Base-by-base conservation (phyloP, 2,329 filamentous ascomycete species). In the Phaeosphaeria sp. region DNA sequence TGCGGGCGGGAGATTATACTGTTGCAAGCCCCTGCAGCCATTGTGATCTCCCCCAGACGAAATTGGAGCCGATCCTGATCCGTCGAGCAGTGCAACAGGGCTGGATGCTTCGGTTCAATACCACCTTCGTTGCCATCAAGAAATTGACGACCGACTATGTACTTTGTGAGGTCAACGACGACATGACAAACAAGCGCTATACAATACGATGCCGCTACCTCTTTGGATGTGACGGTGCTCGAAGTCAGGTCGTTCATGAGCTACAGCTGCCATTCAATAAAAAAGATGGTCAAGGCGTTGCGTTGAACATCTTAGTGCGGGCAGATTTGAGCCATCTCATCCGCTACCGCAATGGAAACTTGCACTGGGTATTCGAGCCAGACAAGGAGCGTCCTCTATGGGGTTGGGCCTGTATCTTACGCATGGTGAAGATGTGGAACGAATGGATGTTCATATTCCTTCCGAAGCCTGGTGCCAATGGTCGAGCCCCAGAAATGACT, bases 401-500 rank as follows among this genome's bases (percentile, higher is more conserved):
- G n/a, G n/a, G n/a, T n/a, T n/a, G n/a, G n/a, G n/a, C n/a, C n/a
- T n/a, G n/a, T n/a, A 58, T 52, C 10, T 54, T 54, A 30, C 77
- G 87, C 20, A 88, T 89, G 86, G 85, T 89, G 7, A 86, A 83
- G 73, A 82, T 86, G 0, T 89, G 86, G 86, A 69, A 83, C 61
- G 84, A 89, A 75, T 89, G 86, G 85, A 56, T 71, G 54, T 64
- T 71, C n/a, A 52, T 52, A 2, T 33, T 62, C 36, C 54, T 58
- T 18, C 59, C 47, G 15, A 39, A n/a, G n/a, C n/a, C n/a, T n/a
- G n/a, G n/a, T n/a, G n/a, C n/a, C n/a, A n/a, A n/a, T n/a, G n/a
- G n/a, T n/a, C n/a, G n/a, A n/a, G n/a, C n/a, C n/a, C n/a, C n/a
- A n/a, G n/a, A n/a, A n/a, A n/a, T n/a, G n/a, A n/a, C n/a, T n/a